phyloP scores from a whole-genome alignment of 331 rosid genomes.

The Rhamnella rubrinervis region DNA sequence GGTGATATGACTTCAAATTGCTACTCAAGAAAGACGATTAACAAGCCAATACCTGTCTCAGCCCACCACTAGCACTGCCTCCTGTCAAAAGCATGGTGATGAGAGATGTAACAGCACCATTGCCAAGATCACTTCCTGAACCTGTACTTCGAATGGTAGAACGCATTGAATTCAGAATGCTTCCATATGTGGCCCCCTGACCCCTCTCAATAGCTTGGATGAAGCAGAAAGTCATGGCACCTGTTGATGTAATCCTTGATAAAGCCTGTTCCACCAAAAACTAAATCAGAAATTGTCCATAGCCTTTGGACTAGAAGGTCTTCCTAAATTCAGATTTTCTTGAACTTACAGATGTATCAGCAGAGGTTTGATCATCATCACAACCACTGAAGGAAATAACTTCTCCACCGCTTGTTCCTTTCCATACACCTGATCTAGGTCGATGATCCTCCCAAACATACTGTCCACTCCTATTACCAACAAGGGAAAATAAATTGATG shows the following conservation, averaged over 20 bases:
- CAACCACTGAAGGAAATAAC: constrained; percentile 89
- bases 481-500: neutral
- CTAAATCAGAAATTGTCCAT: neutral
- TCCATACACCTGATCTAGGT: constrained; percentile 80
- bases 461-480: constrained; percentile 61
- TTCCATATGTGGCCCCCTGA: constrained; percentile 77
- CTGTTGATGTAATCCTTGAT: constrained; percentile 90
- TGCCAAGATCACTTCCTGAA: constrained; percentile 44
- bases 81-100: constrained; percentile 85
- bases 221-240: constrained; percentile 97
- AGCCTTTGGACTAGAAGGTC: neutral
- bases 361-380: constrained; percentile 82
- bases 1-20: neutral
- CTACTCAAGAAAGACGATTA: neutral
- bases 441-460: constrained; percentile 96
- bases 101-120: constrained; percentile 60
- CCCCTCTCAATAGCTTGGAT: constrained; percentile 93
- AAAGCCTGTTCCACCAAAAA: constrained; percentile 62
- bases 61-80: constrained; percentile 69
- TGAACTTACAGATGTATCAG: constrained; percentile 81
- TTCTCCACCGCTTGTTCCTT: constrained; percentile 93
- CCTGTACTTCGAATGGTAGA: constrained; percentile 61
- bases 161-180: constrained; percentile 84
- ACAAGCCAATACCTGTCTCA: constrained; percentile 65
- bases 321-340: constrained; percentile 11